Evolutionary conservation across 2,329 filamentous ascomycete genomes (phyloP).

Genomic region (Rutstroemia sydowiana): DNA sequence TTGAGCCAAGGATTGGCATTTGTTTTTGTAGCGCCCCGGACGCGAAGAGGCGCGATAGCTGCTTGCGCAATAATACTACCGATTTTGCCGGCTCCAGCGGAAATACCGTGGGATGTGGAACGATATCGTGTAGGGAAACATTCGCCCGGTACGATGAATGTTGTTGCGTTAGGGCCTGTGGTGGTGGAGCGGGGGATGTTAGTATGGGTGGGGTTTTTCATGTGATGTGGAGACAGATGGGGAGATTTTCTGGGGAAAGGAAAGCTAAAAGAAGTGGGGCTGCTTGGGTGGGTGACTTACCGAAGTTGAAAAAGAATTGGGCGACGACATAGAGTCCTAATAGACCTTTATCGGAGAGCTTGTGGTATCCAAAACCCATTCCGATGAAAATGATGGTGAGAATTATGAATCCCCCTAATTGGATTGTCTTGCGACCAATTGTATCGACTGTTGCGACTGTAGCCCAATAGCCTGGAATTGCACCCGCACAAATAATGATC

Average conservation of each 20-base stretch:
- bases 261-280: not conserved
- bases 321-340: constrained; percentile 56
- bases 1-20: constrained; percentile 46
- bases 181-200: not conserved
- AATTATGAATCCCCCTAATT: constrained; percentile 54
- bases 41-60: constrained; percentile 48
- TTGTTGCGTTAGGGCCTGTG: constrained; percentile 31
- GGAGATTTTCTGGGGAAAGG: not conserved
- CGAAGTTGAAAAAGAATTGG: constrained; percentile 62
- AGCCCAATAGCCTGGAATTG: constrained; percentile 75
- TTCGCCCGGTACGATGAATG: constrained; percentile 63
- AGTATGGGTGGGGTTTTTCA: not conserved
- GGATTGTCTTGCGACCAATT: constrained; percentile 72
- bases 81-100: constrained; percentile 32
- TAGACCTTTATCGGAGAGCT: constrained; percentile 42
- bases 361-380: constrained; percentile 53
- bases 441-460: constrained; percentile 69
- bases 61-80: constrained; percentile 35
- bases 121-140: constrained; percentile 33
- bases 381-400: constrained; percentile 56
- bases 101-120: constrained; percentile 32
- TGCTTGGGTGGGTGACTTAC: not conserved
- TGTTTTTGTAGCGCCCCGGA: constrained; percentile 30
- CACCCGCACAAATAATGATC: constrained; percentile 69
- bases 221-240: not conserved